Base-by-base conservation (phyloP, 2,329 filamentous ascomycete species). In the Trichocomaceae sp. region DNA sequence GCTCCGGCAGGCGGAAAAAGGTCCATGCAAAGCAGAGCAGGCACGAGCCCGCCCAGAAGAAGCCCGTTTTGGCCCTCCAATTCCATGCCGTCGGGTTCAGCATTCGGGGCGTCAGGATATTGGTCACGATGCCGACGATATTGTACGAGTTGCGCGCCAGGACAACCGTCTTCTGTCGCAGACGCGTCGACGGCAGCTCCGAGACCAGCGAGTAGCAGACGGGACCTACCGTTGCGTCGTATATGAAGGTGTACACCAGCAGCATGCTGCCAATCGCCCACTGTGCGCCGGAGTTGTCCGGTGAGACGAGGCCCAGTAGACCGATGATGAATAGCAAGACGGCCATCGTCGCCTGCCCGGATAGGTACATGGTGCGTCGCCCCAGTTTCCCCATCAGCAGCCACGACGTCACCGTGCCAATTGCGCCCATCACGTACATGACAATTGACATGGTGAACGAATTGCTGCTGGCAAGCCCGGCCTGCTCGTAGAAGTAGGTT, bases 61-160 rank as follows among this genome's bases (percentile, higher is more conserved):
- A 93, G 29, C 90, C 90, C 0, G 90, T 82, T 63, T 81, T 92
- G 72, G 92, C 93, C 58, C 83, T 79, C 90, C 90, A 95, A 71
- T 93, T 77, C 90, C 90, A 95, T 0, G 83, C 86, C 1, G 77
- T 79, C 0, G 90, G 89, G 72, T 96, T 96, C 42, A 95, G 79
- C 90, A 96, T 95, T 73, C 95, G 95, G 0, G 90, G 90, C 0
- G 88, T 93, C 37, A 96, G 72, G 5, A 95, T 85, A 49, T 83
- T 85, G 67, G 84, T 88, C 63, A 95, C 73, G 61, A 96, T 95
- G 59, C 82, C 85, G 39, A 90, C 86, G 50, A 95, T 75, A 64
- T 92, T 91, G 77, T 87, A 88, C 46, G 90, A 75, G 62, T 88
- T 87, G 54, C 90, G 85, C 1, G 87, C 89, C 2, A 95, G 79